Evolutionary conservation across 257 asterid genomes (phyloP).

Genomic region (Solanum medicagineum): DNA sequence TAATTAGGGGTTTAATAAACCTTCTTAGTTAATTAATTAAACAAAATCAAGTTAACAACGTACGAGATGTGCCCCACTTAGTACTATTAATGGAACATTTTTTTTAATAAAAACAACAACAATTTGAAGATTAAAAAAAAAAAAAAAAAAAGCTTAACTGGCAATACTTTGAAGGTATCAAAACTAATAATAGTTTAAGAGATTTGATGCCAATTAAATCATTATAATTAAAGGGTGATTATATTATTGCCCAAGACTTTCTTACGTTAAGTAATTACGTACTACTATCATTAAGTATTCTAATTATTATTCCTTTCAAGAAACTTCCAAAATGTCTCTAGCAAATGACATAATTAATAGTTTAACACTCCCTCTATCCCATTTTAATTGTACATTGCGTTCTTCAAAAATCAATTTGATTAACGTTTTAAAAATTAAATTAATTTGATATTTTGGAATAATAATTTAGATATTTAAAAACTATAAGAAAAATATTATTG

Average conservation of each 20-base stretch:
- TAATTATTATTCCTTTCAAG: background rate
- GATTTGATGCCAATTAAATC: background rate
- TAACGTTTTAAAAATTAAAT: too few relatives aligned
- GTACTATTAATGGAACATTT: background rate
- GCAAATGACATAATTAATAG: background rate
- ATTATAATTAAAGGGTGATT: background rate
- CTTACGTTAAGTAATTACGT: background rate
- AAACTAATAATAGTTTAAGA: conserved; percentile 3
- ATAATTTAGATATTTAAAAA: too few relatives aligned
- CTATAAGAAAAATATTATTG: too few relatives aligned
- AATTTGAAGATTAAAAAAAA: background rate
- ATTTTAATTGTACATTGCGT: too few relatives aligned
- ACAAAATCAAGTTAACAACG: background rate
- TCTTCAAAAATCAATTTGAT: too few relatives aligned
- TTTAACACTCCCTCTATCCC: too few relatives aligned
- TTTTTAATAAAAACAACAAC: background rate
- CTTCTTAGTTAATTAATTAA: background rate
- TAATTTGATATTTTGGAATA: too few relatives aligned
- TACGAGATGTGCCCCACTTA: background rate
- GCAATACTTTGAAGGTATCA: conserved; percentile 8
- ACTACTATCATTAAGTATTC: background rate
- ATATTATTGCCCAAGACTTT: background rate
- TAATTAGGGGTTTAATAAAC: background rate
- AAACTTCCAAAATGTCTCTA: background rate
- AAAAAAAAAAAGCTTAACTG: background rate